Percentiles rank a stretch among this genome's conserved stretches.
phyloP scores from a whole-genome alignment of 2,329 filamentous ascomycete species.

The Venturia nashicola region DNA sequence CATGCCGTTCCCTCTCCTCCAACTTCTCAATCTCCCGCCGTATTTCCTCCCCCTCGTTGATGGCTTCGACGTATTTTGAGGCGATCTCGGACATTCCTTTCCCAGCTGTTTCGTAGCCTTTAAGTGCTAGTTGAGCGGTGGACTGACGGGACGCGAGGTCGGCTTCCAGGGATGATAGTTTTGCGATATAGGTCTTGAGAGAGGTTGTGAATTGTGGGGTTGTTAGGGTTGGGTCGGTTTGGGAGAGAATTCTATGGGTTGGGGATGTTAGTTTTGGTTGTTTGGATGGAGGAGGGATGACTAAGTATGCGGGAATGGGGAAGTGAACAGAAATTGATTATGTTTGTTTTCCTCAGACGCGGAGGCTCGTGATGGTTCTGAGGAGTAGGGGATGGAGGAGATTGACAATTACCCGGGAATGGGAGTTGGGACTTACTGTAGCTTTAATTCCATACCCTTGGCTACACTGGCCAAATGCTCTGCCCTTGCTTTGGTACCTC shows the following conservation, averaged over 20 bases:
- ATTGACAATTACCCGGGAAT: background rate
- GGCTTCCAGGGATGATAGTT: constrained; percentile 19
- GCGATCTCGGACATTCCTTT: constrained; percentile 28
- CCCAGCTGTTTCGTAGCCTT: constrained; percentile 23
- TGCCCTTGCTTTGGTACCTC: constrained; percentile 28
- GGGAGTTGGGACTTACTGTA: constrained; percentile 15
- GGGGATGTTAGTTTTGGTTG: background rate
- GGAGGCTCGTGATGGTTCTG: background rate
- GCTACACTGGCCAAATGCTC: constrained; percentile 31
- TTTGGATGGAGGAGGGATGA: no score
- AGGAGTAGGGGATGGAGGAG: background rate
- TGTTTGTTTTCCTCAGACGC: no score
- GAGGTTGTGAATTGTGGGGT: constrained; percentile 17
- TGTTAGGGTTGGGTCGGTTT: constrained; percentile 17
- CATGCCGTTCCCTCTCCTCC: constrained; percentile 12
- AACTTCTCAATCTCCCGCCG: constrained; percentile 19
- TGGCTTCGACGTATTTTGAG: constrained; percentile 24
- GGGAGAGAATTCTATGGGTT: constrained; percentile 16
- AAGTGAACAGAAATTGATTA: no score
- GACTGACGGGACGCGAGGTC: constrained; percentile 20
- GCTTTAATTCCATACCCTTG: constrained; percentile 28
- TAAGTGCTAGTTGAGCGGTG: constrained; percentile 22
- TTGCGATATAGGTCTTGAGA: constrained; percentile 21
- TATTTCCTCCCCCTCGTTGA: constrained; percentile 22
- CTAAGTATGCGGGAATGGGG: no score